Evolutionary conservation across 2,329 filamentous ascomycete species (phyloP).

Genomic region (Kalaharituber pfeilii): DNA sequence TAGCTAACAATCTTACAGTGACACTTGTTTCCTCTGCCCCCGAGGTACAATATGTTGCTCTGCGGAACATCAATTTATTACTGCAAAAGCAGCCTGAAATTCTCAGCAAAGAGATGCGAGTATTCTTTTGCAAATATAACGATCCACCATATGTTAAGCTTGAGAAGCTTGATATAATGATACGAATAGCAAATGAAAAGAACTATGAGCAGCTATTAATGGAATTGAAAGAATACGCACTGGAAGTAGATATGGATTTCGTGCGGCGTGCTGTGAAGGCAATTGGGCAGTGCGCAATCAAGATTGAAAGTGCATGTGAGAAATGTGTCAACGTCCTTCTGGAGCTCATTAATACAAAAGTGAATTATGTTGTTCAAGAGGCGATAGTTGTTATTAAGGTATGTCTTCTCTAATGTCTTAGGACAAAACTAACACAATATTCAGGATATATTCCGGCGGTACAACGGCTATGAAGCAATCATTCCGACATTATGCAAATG

Average conservation of each 20-base stretch:
- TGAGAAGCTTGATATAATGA: conserved; percentile 97
- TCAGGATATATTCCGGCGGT: conserved; percentile 80
- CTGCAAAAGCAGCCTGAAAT: conserved; percentile 94
- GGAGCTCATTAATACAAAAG: conserved; percentile 89
- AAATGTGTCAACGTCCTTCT: conserved; percentile 88
- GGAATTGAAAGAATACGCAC: conserved; percentile 89
- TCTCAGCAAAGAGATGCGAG: conserved; percentile 86
- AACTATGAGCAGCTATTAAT: conserved; percentile 90
- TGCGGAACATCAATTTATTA: conserved; percentile 89
- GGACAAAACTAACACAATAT: not conserved
- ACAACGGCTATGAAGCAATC: conserved; percentile 93
- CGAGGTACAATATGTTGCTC: conserved; percentile 92
- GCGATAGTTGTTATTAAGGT: conserved; percentile 91
- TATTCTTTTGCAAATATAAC: conserved; percentile 99
- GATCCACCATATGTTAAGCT: conserved; percentile 95
- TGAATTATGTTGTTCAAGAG: conserved; percentile 98
- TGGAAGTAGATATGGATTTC: conserved; percentile 99
- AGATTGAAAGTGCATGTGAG: conserved; percentile 87
- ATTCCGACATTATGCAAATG: conserved; percentile 92
- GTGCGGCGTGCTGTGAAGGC: conserved; percentile 85
- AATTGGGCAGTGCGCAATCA: conserved; percentile 95
- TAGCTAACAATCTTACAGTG: conserved; percentile 37
- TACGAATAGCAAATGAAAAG: conserved; percentile 90
- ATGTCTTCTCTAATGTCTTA: not conserved
- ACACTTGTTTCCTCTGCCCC: conserved; percentile 89